Percentiles rank a stretch among this genome's conserved stretches.
Evolutionary conservation across 2,329 filamentous ascomycete species (phyloP).

Genomic region (Penicillium digitatum): DNA sequence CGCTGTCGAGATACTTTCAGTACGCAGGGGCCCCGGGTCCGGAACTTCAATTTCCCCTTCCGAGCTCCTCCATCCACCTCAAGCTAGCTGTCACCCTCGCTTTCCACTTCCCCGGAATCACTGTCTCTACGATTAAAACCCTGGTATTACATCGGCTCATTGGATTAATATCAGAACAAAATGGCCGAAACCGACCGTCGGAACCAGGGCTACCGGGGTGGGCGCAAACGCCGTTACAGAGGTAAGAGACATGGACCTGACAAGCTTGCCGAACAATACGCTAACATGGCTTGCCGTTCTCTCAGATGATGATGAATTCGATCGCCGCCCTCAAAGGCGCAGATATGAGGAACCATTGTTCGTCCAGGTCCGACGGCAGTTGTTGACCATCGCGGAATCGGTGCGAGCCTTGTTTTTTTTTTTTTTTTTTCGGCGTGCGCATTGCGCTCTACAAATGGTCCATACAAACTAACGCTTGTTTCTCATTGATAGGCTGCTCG

Average conservation of each 20-base stretch:
- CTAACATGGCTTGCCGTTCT: conserved; percentile 25
- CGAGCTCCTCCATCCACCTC: conserved; percentile 14
- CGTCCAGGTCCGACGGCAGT: conserved; percentile 70
- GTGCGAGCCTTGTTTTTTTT: conserved; percentile 29
- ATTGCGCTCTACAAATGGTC: neutral
- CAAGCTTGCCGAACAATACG: conserved; percentile 7
- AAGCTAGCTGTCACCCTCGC: conserved; percentile 12
- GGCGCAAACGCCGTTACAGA: conserved; percentile 73
- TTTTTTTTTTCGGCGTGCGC: conserved; percentile 2
- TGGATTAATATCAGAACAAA: conserved; percentile 3
- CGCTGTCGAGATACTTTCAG: neutral
- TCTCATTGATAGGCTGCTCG: conserved; percentile 54
- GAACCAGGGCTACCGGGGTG: conserved; percentile 49
- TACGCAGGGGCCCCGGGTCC: conserved; percentile 7
- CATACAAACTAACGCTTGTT: conserved; percentile 9
- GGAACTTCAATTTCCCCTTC: conserved; percentile 19
- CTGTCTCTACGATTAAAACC: neutral
- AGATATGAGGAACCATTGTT: conserved; percentile 69
- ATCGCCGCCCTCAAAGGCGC: conserved; percentile 67
- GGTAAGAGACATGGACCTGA: conserved; percentile 48
- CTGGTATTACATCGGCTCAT: conserved; percentile 5
- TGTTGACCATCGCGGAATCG: conserved; percentile 77
- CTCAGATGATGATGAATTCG: conserved; percentile 71
- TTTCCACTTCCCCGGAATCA: neutral
- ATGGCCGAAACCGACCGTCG: conserved; percentile 57